These are phyloP conservation scores for Colletotrichum camelliae DNA, from an alignment of 2,329 filamentous ascomycete genomes.

Conservation along the genomic window DNA sequence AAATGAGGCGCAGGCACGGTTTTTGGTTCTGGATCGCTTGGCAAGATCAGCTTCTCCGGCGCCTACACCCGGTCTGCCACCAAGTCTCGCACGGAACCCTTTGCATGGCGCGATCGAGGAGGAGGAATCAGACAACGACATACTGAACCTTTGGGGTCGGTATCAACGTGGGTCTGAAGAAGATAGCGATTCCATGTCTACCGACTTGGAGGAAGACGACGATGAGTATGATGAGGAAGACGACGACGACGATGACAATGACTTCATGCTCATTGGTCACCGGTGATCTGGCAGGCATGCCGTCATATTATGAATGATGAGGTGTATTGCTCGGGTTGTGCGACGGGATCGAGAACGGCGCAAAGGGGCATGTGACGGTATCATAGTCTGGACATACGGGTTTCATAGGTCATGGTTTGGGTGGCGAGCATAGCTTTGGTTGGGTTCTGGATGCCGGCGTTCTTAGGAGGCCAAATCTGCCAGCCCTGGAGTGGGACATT, in stretches of 20 bases:
- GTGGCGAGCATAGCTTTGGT: not conserved
- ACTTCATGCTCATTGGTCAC: conserved; percentile 57
- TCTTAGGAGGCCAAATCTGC: not conserved
- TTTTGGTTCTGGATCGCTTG: conserved; percentile 42
- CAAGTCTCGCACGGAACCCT: not conserved
- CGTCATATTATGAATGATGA: not conserved
- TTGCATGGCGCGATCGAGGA: conserved; percentile 36
- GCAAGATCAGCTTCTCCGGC: conserved; percentile 29
- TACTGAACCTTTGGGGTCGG: conserved; percentile 57
- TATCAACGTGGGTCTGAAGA: conserved; percentile 50
- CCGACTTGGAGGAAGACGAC: conserved; percentile 43
- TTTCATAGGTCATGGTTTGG: not conserved
- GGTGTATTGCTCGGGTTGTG: not conserved
- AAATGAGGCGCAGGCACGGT: conserved; percentile 32
- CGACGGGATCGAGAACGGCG: not conserved
- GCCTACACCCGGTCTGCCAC: not conserved
- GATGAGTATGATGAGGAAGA: conserved; percentile 51
- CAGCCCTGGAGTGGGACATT: not conserved
- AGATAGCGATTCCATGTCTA: conserved; percentile 43
- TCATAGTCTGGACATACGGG: conserved; percentile 15
- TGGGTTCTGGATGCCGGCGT: conserved; percentile 1
- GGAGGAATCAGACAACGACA: conserved; percentile 50
- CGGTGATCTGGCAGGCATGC: conserved; percentile 34
- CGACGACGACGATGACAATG: conserved; percentile 53
- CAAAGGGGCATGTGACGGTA: not conserved